phyloP scores from a whole-genome alignment of 2,329 filamentous ascomycete genomes.

The Penicillium sp. region DNA sequence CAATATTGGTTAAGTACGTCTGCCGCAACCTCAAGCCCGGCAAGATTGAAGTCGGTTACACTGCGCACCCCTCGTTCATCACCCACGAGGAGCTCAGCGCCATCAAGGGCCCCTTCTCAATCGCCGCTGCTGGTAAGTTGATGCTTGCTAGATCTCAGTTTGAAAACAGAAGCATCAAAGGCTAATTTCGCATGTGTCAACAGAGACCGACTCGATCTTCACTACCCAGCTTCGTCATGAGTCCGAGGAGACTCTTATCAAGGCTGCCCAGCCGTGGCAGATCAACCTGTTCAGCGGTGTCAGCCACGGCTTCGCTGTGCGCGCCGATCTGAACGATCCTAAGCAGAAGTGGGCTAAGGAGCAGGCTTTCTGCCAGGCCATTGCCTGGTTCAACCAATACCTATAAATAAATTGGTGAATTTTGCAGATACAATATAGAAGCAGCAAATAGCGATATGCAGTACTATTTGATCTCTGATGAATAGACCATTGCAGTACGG shows the following conservation, averaged over 20 bases:
- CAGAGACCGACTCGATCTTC: conserved; percentile 67
- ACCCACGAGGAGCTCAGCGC: conserved; percentile 63
- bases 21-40: conserved; percentile 65
- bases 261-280: conserved; percentile 65
- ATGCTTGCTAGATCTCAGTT: background rate
- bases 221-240: conserved; percentile 62
- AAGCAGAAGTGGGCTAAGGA: conserved; percentile 71
- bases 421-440: background rate
- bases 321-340: conserved; percentile 61
- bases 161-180: background rate
- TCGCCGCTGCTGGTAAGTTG: conserved; percentile 55
- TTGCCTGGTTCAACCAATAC: conserved; percentile 72
- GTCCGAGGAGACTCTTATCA: conserved; percentile 62
- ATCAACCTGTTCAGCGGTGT: conserved; percentile 73
- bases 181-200: conserved; percentile 2
- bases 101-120: conserved; percentile 67
- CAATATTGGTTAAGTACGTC: conserved; percentile 56
- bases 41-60: conserved; percentile 66
- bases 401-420: conserved; percentile 36
- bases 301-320: conserved; percentile 72
- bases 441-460: background rate
- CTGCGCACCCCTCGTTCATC: conserved; percentile 77
- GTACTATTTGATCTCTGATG: background rate
- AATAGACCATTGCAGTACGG: background rate
- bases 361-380: conserved; percentile 74